A percentile compares a stretch with the other conserved stretches of the same genome.
Conservation (phyloP, 176 grass and related monocot genomes). For the Neostapfia colusana region DNA sequence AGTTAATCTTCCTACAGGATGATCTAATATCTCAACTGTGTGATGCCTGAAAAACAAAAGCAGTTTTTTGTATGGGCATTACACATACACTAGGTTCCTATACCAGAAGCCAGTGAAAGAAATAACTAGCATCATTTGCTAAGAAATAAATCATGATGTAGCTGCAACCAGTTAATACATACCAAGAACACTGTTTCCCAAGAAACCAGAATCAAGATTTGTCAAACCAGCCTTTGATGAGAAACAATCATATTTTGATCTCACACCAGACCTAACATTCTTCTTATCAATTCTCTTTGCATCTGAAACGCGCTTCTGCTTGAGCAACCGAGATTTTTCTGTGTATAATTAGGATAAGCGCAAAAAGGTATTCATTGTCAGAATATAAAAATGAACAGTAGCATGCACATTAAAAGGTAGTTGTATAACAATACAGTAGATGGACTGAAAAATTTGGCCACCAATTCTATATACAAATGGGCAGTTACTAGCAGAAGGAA, state of each 20-base stretch:
- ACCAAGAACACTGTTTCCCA: conserved; percentile 71
- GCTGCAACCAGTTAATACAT: conserved; percentile 45
- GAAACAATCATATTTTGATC: conserved; percentile 81
- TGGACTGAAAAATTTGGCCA: conserved; percentile 2
- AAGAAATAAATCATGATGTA: conserved; percentile 29
- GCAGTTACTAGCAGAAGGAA: conserved; percentile 16
- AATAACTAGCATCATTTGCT: conserved; percentile 25
- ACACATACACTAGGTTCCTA: conserved; percentile 7
- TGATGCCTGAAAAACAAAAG: conserved; percentile 1
- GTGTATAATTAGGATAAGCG: conserved; percentile 44
- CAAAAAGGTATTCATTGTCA: conserved; percentile 41
- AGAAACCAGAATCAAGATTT: conserved; percentile 74
- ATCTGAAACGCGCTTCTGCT: conserved; percentile 79
- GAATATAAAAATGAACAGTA: conserved; percentile 44
- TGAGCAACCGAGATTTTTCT: conserved; percentile 76
- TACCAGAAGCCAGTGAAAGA: conserved; percentile 22
- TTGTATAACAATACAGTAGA: conserved; percentile 23
- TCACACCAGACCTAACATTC: conserved; percentile 68
- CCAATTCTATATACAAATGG: conserved; percentile 1
- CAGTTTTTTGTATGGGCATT: neutral
- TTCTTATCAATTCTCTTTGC: conserved; percentile 86
- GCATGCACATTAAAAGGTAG: conserved; percentile 5
- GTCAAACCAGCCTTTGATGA: conserved; percentile 66
- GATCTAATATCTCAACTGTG: conserved; percentile 6
- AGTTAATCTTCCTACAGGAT: conserved; percentile 17